These are phyloP conservation scores for Monascus ruber DNA, from an alignment of 2,329 filamentous ascomycete species.

Conservation along the genomic window DNA sequence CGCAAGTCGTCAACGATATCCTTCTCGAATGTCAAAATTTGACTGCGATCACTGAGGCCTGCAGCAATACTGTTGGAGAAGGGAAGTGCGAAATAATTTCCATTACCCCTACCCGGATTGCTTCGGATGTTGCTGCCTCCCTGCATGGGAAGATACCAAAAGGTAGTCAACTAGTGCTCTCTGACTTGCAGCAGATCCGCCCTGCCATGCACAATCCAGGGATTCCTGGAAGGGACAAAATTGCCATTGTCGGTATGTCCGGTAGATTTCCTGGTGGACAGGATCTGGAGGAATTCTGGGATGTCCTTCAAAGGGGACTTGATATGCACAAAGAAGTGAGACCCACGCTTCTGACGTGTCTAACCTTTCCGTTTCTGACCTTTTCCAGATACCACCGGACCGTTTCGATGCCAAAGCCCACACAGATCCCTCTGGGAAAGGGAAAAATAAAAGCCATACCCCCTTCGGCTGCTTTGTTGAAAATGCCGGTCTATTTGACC, in stretches of 20 bases:
- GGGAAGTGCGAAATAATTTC: too few species aligned
- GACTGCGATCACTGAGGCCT: too few species aligned
- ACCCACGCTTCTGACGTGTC: neutral
- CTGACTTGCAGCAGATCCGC: too few species aligned
- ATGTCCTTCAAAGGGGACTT: conserved; percentile 57
- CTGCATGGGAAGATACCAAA: too few species aligned
- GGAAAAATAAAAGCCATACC: conserved; percentile 64
- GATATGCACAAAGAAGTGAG: conserved; percentile 53
- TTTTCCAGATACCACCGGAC: conserved; percentile 43
- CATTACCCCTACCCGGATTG: too few species aligned
- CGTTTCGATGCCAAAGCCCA: conserved; percentile 65
- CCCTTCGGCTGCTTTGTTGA: conserved; percentile 67
- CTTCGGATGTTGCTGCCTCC: too few species aligned
- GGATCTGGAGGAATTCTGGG: conserved; percentile 58
- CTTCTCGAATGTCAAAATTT: too few species aligned
- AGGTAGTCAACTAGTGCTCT: too few species aligned
- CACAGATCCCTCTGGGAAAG: conserved; percentile 59
- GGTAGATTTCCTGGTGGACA: conserved; percentile 62
- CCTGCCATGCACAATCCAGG: too few species aligned
- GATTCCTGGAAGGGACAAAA: conserved; percentile 41
- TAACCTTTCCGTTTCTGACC: neutral
- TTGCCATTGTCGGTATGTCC: conserved; percentile 73
- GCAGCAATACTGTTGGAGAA: too few species aligned
- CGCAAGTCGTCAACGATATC: too few species aligned
- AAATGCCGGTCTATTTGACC: conserved; percentile 65